Percentiles rank a stretch among this genome's conserved stretches.
These are phyloP conservation scores for Allium sativum DNA, from an alignment of 106 monocot species.

Conservation along the genomic window DNA sequence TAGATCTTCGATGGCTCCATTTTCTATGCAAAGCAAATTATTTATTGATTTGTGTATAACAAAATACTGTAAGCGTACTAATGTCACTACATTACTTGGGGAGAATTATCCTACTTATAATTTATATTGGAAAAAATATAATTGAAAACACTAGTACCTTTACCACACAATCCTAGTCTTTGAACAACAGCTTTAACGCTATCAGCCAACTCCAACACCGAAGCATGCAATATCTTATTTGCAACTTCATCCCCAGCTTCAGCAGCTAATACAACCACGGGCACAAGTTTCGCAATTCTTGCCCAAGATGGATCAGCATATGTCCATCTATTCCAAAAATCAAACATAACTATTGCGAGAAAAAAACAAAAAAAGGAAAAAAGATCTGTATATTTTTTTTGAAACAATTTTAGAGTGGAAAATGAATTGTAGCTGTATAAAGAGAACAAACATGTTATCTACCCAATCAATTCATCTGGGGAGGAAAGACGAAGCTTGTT, in stretches of 20 bases:
- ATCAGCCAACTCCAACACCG: conserved; percentile 68
- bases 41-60: too few species aligned
- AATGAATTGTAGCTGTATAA: neutral
- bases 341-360: neutral
- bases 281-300: conserved; percentile 88
- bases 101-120: neutral
- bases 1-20: too few species aligned
- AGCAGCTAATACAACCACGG: conserved; percentile 72
- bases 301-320: conserved; percentile 99
- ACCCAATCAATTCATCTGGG: conserved; percentile 94
- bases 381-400: neutral
- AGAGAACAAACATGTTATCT: conserved; percentile 3
- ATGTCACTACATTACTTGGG: too few species aligned
- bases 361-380: too few species aligned
- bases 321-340: conserved; percentile 67
- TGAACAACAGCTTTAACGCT: conserved; percentile 84
- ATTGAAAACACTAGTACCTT: conserved; percentile 31
- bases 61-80: too few species aligned
- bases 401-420: neutral
- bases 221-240: conserved; percentile 63
- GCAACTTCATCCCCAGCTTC: conserved; percentile 93
- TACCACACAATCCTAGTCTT: conserved; percentile 67
- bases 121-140: neutral
- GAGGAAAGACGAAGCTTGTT: conserved; percentile 61
- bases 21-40: too few species aligned